These are phyloP conservation scores for Thermothelomyces thermophilus DNA, from an alignment of 2,329 filamentous ascomycete genomes.

Conservation along the genomic window DNA sequence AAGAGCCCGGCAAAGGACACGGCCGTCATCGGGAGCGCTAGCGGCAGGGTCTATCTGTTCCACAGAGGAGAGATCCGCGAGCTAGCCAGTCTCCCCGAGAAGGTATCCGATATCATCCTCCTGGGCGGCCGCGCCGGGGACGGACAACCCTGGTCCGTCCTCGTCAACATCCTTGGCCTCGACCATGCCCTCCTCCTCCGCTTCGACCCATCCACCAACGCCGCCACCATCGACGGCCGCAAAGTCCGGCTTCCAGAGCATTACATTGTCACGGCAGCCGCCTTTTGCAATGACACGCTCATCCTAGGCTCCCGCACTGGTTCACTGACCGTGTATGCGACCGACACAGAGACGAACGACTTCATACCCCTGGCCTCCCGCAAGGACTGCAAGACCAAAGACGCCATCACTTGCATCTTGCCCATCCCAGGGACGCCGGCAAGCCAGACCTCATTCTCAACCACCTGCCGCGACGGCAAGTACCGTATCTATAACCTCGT, in stretches of 20 bases:
- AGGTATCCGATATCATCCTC: slow-evolving; percentile 46
- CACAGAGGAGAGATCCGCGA: slow-evolving; percentile 28
- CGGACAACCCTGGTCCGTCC: slow-evolving; percentile 25
- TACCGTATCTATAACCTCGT: slow-evolving; percentile 56
- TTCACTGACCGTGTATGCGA: slow-evolving; percentile 36
- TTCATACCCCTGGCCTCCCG: slow-evolving; percentile 29
- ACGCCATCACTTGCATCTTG: slow-evolving; percentile 64
- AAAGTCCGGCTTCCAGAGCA: slow-evolving; percentile 37
- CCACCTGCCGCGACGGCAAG: slow-evolving; percentile 69
- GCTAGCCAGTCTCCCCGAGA: slow-evolving; percentile 38
- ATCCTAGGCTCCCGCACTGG: slow-evolving; percentile 51
- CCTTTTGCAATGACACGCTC: slow-evolving; percentile 36
- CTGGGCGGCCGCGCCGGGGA: slow-evolving; percentile 23
- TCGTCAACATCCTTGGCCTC: slow-evolving; percentile 43
- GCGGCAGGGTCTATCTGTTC: slow-evolving; percentile 43
- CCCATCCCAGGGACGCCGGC: slow-evolving; percentile 33
- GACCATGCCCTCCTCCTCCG: slow-evolving; percentile 39
- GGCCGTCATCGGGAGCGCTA: slow-evolving; percentile 44
- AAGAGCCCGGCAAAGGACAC: slow-evolving; percentile 33
- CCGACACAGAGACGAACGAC: slow-evolving; percentile 8
- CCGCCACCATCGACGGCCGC: slow-evolving; percentile 26
- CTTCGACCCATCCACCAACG: slow-evolving; percentile 29
- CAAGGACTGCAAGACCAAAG: slow-evolving; percentile 38
- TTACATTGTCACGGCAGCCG: slow-evolving; percentile 45
- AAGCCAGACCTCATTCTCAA: slow-evolving; percentile 47